Conservation (phyloP, 768 basidiomycete species). For the Candolleomyces efflorescens region DNA sequence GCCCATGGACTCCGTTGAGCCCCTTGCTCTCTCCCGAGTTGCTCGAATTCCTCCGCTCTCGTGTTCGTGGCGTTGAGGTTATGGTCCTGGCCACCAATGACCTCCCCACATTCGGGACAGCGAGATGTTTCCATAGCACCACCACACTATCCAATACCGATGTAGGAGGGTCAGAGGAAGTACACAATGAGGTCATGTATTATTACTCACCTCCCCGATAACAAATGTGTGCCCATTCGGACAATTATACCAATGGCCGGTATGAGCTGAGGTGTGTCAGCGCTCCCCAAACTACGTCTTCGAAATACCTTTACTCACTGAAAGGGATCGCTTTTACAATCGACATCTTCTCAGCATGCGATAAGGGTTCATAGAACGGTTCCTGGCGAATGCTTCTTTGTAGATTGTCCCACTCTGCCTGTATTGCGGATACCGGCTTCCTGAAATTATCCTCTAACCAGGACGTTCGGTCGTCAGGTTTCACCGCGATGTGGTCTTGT, state of each 20-base stretch:
- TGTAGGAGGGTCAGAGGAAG: not conserved
- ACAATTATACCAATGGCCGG: constrained; percentile 48
- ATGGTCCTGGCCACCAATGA: constrained; percentile 49
- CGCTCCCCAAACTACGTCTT: not conserved
- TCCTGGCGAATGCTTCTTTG: constrained; percentile 32
- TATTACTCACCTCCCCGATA: constrained; percentile 45
- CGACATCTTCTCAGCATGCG: constrained; percentile 46
- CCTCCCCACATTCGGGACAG: constrained; percentile 57
- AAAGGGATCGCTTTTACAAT: constrained; percentile 51
- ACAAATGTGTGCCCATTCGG: constrained; percentile 61
- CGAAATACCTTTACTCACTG: constrained; percentile 22
- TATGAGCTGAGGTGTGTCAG: constrained; percentile 11
- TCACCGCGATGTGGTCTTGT: constrained; percentile 12
- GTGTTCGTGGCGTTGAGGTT: constrained; percentile 38
- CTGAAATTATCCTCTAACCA: constrained; percentile 46
- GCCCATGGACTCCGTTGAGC: not conserved
- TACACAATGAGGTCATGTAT: not conserved
- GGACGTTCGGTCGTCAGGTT: constrained; percentile 21
- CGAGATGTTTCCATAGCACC: constrained; percentile 42
- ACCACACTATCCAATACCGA: constrained; percentile 47
- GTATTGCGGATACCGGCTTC: constrained; percentile 29
- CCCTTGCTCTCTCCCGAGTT: constrained; percentile 25
- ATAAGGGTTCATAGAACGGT: constrained; percentile 49
- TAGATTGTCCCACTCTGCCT: constrained; percentile 44
- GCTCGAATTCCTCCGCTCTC: constrained; percentile 43